These are phyloP conservation scores for Diaporthe citrichinensis DNA, from an alignment of 2,329 filamentous ascomycete genomes.

Conservation along the genomic window DNA sequence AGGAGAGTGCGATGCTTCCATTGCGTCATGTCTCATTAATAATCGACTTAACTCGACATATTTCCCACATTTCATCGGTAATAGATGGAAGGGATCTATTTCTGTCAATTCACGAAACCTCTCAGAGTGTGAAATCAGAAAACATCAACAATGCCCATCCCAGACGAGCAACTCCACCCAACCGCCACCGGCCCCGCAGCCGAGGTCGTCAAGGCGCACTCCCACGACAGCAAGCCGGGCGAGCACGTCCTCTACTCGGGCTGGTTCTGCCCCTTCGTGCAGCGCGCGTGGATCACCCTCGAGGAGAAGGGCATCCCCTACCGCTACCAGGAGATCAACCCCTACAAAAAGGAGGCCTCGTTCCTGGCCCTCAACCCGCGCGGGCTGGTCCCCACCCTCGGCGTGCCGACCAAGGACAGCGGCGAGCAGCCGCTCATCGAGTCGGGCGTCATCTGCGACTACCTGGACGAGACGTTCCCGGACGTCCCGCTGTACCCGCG, in stretches of 20 bases:
- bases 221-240: slow-evolving; percentile 53
- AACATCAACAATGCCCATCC: slow-evolving; percentile 50
- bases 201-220: slow-evolving; percentile 51
- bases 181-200: slow-evolving; percentile 66
- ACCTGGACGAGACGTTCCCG: slow-evolving; percentile 78
- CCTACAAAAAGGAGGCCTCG: slow-evolving; percentile 77
- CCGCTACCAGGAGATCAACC: slow-evolving; percentile 82
- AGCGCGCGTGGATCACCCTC: slow-evolving; percentile 78
- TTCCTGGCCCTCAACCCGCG: slow-evolving; percentile 80
- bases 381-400: slow-evolving; percentile 79
- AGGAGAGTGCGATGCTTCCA: neutral
- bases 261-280: slow-evolving; percentile 79
- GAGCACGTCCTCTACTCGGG: slow-evolving; percentile 70
- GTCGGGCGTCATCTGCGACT: slow-evolving; percentile 79
- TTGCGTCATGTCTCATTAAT: slow-evolving; percentile 27
- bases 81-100: neutral
- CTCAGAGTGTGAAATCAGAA: too few relatives aligned
- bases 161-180: slow-evolving; percentile 52
- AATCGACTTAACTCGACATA: neutral
- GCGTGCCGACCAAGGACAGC: slow-evolving; percentile 56
- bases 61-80: neutral
- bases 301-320: slow-evolving; percentile 79
- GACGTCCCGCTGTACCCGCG: slow-evolving; percentile 67
- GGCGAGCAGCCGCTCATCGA: slow-evolving; percentile 73
- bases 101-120: neutral